These are phyloP conservation scores for Pyrenula massariospora DNA, from an alignment of 495 filamentous ascomycete species.

Conservation along the genomic window DNA sequence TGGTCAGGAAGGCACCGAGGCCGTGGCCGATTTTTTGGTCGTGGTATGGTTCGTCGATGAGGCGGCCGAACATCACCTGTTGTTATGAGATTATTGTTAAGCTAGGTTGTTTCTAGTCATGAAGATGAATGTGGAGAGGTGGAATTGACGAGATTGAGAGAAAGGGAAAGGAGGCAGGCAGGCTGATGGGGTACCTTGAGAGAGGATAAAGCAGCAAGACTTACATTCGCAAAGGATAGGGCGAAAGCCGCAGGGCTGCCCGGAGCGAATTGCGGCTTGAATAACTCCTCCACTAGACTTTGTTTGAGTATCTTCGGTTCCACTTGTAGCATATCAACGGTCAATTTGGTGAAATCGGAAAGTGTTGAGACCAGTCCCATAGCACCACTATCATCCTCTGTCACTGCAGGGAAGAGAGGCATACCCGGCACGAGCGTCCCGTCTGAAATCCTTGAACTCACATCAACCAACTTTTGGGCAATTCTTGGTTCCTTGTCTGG, in stretches of 20 bases:
- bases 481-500: slow-evolving; percentile 22
- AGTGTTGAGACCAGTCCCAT: slow-evolving; percentile 35
- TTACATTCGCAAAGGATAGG: no score
- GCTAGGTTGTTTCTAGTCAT: no score
- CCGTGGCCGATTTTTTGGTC: no score
- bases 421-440: slow-evolving; percentile 10
- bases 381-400: slow-evolving; percentile 34
- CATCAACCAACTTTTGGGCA: slow-evolving; percentile 16
- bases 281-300: slow-evolving; percentile 39
- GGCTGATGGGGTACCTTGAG: no score
- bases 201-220: no score
- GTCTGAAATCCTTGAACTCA: slow-evolving; percentile 16
- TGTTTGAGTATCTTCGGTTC: slow-evolving; percentile 30
- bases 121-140: no score
- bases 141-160: no score
- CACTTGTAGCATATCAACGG: slow-evolving; percentile 34
- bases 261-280: slow-evolving; percentile 31
- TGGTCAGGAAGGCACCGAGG: no score
- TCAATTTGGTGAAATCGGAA: slow-evolving; percentile 34
- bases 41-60: no score
- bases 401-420: slow-evolving; percentile 13
- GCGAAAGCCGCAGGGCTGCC: slow-evolving; percentile 9
- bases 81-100: no score
- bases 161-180: no score
- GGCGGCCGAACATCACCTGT: no score